These are phyloP conservation scores for Ceratobasidium sp. DNA, from an alignment of 1,284 basidiomycete species.

Conservation along the genomic window DNA sequence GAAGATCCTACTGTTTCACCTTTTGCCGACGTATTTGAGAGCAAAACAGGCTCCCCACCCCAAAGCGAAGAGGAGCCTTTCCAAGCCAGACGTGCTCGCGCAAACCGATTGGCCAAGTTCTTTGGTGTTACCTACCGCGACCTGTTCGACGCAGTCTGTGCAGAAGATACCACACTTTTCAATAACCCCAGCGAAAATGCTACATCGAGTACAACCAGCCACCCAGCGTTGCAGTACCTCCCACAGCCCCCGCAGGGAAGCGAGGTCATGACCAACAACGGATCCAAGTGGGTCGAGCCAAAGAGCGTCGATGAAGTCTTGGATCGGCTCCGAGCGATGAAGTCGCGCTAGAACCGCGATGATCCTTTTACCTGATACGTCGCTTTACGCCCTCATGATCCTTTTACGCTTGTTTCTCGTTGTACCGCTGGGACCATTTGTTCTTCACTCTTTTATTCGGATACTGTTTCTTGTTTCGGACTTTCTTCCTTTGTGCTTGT, in stretches of 20 bases:
- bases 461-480: not conserved
- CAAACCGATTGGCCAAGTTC: slow-evolving; percentile 24
- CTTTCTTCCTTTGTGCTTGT: slow-evolving; percentile 5
- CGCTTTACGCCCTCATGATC: not conserved
- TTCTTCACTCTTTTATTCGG: no score
- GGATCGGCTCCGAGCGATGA: slow-evolving; percentile 31
- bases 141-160: slow-evolving; percentile 21
- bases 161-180: not conserved
- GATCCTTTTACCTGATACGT: not conserved
- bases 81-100: slow-evolving; percentile 20
- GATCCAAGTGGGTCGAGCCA: slow-evolving; percentile 30
- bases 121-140: slow-evolving; percentile 31
- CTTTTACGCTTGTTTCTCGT: no score
- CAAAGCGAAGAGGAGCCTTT: slow-evolving; percentile 16
- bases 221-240: not conserved
- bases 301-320: slow-evolving; percentile 33
- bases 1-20: not conserved
- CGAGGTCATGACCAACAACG: slow-evolving; percentile 28
- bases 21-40: slow-evolving; percentile 1
- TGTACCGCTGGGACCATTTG: no score
- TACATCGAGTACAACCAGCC: not conserved
- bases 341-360: slow-evolving; percentile 6
- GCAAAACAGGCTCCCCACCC: not conserved
- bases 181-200: not conserved
- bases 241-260: not conserved